Evolutionary conservation across 257 asterid species (phyloP), one percentile per base, ranked within the genome.

Genomic region (Primulina tabacum): DNA sequence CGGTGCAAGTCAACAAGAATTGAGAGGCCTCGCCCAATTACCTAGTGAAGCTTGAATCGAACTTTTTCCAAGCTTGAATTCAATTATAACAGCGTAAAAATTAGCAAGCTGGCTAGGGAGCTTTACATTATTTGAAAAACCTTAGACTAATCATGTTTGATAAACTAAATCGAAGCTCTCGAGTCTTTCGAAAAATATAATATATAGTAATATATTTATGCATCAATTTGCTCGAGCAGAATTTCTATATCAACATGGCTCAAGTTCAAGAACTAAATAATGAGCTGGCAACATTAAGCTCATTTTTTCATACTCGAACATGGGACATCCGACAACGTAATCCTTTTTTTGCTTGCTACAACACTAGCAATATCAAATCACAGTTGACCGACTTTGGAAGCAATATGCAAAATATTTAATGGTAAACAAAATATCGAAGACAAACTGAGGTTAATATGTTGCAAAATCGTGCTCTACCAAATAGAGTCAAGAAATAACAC

Each of bases 401-500:
- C 57, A 50, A 5, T 50, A 4, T 29, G 57, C 63, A 8, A 9
- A 7, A 62, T 11, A 33, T 55, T 4, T 33, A 40, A 17, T 32
- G 37, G 2, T 7, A 40, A 16, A 14, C 24, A 7, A 20, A 35
- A 29, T 18, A n/a, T 63, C 4, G 2, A 26, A 17, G 40, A 65
- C 14, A 66, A 64, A 28, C n/a, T 21, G 60, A 37, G 62, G 35
- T 35, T 34, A 2, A 20, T 30, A 57, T 35, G 38, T 16, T 28
- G 59, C 29, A 35, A 55, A 37, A 32, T 21, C 28, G 6, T 26
- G 24, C 29, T 60, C 18, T 24, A 4, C 10, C 20, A 2, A 37
- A 60, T 62, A 38, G 68, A 71, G 80, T 71, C 28, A 50, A 33
- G 77, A 71, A 74, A 65, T 59, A 37, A 43, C 65, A 92, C 98